Evolutionary conservation across 306 rosid species (phyloP).

Genomic region (Cicer cuneatum): DNA sequence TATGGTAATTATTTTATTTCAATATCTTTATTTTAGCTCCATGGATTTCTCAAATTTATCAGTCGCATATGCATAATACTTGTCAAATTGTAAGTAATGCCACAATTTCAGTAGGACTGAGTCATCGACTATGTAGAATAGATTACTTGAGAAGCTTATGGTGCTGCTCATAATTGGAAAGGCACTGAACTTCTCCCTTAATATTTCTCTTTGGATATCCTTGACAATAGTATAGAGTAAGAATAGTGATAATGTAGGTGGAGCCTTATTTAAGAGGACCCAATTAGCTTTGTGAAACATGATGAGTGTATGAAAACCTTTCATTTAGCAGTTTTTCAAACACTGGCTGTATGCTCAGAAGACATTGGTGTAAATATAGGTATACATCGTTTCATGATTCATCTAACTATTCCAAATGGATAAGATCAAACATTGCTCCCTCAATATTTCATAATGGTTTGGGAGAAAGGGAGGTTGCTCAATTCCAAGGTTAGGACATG

Average conservation of each 20-base stretch:
- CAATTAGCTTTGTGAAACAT: conserved; percentile 30
- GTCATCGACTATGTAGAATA: conserved; percentile 30
- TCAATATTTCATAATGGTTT: not conserved
- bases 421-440: not conserved
- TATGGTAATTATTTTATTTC: conserved; percentile 71
- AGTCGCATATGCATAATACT: conserved; percentile 17
- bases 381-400: not conserved
- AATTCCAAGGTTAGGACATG: conserved; percentile 27
- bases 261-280: conserved; percentile 35
- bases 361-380: not conserved
- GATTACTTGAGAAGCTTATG: conserved; percentile 32
- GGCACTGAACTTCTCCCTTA: conserved; percentile 20
- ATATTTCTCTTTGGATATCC: conserved; percentile 33
- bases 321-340: conserved; percentile 9
- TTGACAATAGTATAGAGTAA: conserved; percentile 31
- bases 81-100: conserved; percentile 32
- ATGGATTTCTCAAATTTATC: conserved; percentile 28
- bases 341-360: conserved; percentile 24
- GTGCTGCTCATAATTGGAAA: conserved; percentile 31
- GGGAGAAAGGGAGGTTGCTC: not conserved
- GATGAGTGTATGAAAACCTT: not conserved
- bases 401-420: conserved; percentile 16
- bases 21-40: conserved; percentile 32
- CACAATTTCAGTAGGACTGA: conserved; percentile 28
- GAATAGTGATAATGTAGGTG: conserved; percentile 6